Percentiles rank a stretch among this genome's conserved stretches.
phyloP scores from a whole-genome alignment of 2,329 filamentous ascomycete genomes.

The Aspergillus transmontanensis region DNA sequence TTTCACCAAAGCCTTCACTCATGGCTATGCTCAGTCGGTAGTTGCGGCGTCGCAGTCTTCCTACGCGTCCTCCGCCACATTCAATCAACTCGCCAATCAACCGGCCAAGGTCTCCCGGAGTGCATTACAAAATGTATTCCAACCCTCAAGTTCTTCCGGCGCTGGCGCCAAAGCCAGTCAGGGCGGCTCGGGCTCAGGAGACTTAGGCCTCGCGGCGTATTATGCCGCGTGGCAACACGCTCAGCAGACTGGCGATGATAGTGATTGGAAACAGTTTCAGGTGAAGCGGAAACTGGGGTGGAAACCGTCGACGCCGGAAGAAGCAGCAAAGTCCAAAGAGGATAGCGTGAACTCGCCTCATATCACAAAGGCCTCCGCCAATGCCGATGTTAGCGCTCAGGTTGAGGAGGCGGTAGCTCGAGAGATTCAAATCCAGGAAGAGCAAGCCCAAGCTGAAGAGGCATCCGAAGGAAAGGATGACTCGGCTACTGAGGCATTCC shows the following conservation, averaged over 20 bases:
- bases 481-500: constrained; percentile 28
- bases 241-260: constrained; percentile 68
- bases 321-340: constrained; percentile 33
- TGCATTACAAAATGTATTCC: constrained; percentile 76
- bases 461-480: constrained; percentile 33
- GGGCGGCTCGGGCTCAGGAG: constrained; percentile 55
- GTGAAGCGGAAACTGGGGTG: constrained; percentile 87
- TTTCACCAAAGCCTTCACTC: constrained; percentile 94
- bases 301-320: constrained; percentile 61
- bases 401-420: constrained; percentile 83
- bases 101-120: constrained; percentile 55
- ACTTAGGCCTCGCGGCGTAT: constrained; percentile 81
- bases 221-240: constrained; percentile 86
- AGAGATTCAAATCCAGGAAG: constrained; percentile 68
- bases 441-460: constrained; percentile 49
- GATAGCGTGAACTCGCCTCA: constrained; percentile 55
- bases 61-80: constrained; percentile 67
- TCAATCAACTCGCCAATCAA: constrained; percentile 56
- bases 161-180: constrained; percentile 60
- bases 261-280: constrained; percentile 90
- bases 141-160: constrained; percentile 56
- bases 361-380: constrained; percentile 55
- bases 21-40: constrained; percentile 97
- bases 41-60: constrained; percentile 90
- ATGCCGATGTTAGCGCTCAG: constrained; percentile 64